Evolutionary conservation across 2,329 filamentous ascomycete genomes (phyloP), one percentile per base, ranked within the genome.

Genomic region (Curvularia spicifera): DNA sequence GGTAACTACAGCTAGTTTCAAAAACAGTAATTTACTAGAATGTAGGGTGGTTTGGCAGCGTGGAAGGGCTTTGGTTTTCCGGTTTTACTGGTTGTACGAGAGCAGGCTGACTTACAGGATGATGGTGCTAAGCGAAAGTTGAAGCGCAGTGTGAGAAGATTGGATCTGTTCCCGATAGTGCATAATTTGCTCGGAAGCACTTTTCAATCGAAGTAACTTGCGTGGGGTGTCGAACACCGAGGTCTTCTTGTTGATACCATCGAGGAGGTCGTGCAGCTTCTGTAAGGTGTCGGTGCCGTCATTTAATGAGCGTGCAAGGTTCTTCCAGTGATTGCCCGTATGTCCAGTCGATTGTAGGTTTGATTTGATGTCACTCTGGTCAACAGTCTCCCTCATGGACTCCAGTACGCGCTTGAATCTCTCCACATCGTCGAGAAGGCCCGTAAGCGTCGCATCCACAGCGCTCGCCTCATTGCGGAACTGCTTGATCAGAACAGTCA

Each of bases 381-480:
- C 59, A 43, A 71, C 63, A 0, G 66, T 70, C 31, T 70, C 68
- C 57, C 60, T 64, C 66, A 69, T 68, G 12, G 66, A 65, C 48
- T 61, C 56, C 15, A 71, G 39, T 13, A 69, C 63, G n/a, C 57
- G 61, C 40, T 61, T 56, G 37, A 70, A 64, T 9, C 58, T 56
- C 18, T 64, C 64, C 15, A 71, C 64, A 54, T 70, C 68, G 28
- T 59, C 51, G 40, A 68, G 40, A 4, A 70, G 57, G 10, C 66
- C 66, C 9, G 47, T 62, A 10, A 70, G 60, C n/a, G 63, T 68
- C 12, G 59, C 53, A 46, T 71, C 63, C 13, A 68, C 65, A 5
- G 64, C 57, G n/a, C 20, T 56, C 5, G 65, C 62, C 40, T 65
- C 63, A 53, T 70, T 62, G 46, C 59, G 59, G 42, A 70, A 69